Evolutionary conservation across 352 stramenopile species (phyloP).

Genomic region (Thraustochytrium sp.): DNA sequence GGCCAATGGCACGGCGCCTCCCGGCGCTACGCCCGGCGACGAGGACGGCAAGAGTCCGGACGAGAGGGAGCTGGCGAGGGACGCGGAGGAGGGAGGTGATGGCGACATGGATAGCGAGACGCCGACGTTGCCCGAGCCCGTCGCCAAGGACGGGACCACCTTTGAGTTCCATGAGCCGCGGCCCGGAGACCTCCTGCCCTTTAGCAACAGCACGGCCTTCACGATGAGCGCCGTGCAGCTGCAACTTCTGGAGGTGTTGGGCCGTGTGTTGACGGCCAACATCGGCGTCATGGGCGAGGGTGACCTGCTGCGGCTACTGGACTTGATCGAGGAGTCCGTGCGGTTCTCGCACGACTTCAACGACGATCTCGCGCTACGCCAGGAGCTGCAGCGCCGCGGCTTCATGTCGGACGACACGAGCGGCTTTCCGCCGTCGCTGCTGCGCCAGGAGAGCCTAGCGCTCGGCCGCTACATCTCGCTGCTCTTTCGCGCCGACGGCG

Average conservation of each 20-base stretch:
- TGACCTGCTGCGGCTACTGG: not conserved
- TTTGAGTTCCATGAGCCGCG: not conserved
- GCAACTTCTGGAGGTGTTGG: not conserved
- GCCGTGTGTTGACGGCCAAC: not conserved
- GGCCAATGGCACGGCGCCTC: too few species aligned
- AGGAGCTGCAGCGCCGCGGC: constrained; percentile 4
- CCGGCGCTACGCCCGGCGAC: too few species aligned
- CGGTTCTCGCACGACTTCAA: constrained; percentile 34
- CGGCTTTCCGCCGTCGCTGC: not conserved
- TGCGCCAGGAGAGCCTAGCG: constrained; percentile 23
- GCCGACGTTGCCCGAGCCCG: too few species aligned
- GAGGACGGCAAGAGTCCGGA: too few species aligned
- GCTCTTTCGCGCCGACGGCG: not conserved
- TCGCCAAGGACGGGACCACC: not conserved
- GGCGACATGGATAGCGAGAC: too few species aligned
- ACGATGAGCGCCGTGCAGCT: constrained; percentile 25
- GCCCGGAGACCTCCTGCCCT: not conserved
- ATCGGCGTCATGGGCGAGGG: not conserved
- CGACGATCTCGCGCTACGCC: not conserved
- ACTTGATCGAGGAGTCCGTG: not conserved
- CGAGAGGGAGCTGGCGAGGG: too few species aligned
- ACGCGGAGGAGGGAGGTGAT: too few species aligned
- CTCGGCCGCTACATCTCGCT: not conserved
- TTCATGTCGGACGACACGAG: constrained; percentile 16
- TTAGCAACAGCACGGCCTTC: constrained; percentile 19